Percentiles rank a stretch among this genome's conserved stretches.
Evolutionary conservation across 306 rosid genomes (phyloP).

Genomic region (Argentina anserina): DNA sequence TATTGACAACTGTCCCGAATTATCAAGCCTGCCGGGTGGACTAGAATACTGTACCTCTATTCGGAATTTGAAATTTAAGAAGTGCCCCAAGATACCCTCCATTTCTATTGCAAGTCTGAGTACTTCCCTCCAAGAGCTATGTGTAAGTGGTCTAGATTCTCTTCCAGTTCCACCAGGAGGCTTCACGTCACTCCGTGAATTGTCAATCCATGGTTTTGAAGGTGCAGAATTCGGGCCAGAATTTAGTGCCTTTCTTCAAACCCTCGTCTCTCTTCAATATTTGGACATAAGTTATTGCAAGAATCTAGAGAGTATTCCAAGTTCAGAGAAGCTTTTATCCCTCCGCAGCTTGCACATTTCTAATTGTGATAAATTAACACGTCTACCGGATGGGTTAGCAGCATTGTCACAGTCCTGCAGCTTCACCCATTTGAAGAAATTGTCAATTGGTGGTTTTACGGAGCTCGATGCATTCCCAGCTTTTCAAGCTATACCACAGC

Average conservation of each 20-base stretch:
- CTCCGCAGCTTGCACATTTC: not conserved
- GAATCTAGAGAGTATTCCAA: not conserved
- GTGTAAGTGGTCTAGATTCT: not conserved
- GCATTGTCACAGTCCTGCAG: not conserved
- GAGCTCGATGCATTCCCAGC: not conserved
- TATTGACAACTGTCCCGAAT: accelerated
- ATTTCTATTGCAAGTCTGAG: not conserved
- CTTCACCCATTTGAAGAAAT: not conserved
- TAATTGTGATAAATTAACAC: not conserved
- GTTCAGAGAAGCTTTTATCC: not conserved
- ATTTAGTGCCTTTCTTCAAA: not conserved
- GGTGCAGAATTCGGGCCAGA: not conserved
- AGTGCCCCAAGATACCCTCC: not conserved
- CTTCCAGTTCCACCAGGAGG: not conserved
- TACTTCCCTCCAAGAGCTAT: not conserved
- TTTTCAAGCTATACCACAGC: not conserved
- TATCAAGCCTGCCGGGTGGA: not conserved
- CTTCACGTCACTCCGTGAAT: not conserved
- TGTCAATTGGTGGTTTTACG: not conserved
- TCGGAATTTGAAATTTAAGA: not conserved
- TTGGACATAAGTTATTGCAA: not conserved
- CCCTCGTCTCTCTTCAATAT: not conserved
- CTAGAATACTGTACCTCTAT: not conserved
- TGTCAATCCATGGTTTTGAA: accelerated
- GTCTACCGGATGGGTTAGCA: not conserved